A percentile compares a stretch with the other conserved stretches of the same genome.
phyloP scores from a whole-genome alignment of 345 rosid species.

The Reutealis trisperma region DNA sequence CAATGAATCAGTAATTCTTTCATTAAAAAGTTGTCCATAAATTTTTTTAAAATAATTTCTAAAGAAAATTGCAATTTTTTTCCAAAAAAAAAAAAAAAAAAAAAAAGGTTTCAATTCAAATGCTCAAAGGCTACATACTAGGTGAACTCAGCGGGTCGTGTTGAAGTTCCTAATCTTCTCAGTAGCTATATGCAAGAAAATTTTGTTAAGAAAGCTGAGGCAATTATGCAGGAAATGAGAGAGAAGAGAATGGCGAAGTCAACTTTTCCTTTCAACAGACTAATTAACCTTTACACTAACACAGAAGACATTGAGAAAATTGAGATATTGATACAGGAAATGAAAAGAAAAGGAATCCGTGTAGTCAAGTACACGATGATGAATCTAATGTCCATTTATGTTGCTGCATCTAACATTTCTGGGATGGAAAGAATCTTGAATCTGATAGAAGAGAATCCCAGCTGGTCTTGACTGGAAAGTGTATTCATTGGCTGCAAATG shows the following conservation, averaged over 20 bases:
- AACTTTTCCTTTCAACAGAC: slow-evolving; percentile 27
- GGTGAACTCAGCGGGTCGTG: no score
- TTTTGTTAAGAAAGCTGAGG: slow-evolving; percentile 32
- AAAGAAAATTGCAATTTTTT: no score
- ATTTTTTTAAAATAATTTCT: no score
- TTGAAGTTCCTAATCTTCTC: slow-evolving; percentile 18
- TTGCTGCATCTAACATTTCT: slow-evolving; percentile 22
- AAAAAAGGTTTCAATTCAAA: no score
- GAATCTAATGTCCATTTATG: slow-evolving; percentile 15
- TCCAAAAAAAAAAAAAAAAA: no score
- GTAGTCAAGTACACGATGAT: slow-evolving; percentile 21
- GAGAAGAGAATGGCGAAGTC: slow-evolving; percentile 11
- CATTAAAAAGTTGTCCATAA: no score
- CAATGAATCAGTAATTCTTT: no score
- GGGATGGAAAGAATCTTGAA: slow-evolving; percentile 27
- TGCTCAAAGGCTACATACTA: no score
- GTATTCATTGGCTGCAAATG: slow-evolving; percentile 29
- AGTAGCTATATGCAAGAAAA: slow-evolving; percentile 18
- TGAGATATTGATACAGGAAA: slow-evolving; percentile 25
- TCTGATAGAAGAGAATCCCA: slow-evolving; percentile 5
- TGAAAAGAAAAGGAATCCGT: slow-evolving; percentile 29
- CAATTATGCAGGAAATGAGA: slow-evolving; percentile 26
- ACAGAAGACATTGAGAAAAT: slow-evolving; percentile 22
- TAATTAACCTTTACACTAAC: slow-evolving; percentile 23
- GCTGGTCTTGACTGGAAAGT: slow-evolving; percentile 16